Base-by-base conservation (phyloP, 495 filamentous ascomycete genomes). In the Bathelium albidoporum region DNA sequence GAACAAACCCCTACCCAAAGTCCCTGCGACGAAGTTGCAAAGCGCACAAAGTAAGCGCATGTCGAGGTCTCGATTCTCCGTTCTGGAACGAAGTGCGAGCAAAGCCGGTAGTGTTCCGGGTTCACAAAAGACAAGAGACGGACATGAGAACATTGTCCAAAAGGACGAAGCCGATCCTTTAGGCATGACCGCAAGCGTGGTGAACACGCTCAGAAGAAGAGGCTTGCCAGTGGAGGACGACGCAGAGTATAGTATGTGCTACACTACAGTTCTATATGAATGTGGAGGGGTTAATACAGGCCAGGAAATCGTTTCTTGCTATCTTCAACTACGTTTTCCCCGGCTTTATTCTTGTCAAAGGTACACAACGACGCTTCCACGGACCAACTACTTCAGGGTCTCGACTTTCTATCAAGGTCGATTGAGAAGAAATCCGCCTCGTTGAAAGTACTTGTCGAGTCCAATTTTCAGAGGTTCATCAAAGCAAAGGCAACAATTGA, bases 391-490 rank as follows among this genome's bases (percentile, higher is more conserved):
- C 79, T 94, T 20, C 77, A 83, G 28, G 94, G 94, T 2, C 82
- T 97, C 11, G 86, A 94, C 41, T 82, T 87, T 55, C 82, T 98
- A 2, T 91, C 90, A 4, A 81, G 80, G 59, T 96, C 92, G 0
- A 98, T 98, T 67, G 94, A 97, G 68, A 89, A 97, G 72, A 98
- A 98, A 71, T 96, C 91, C 0, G 94, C 91, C 0, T 95, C 91
- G 3, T 76, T 98, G 39, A 98, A 98, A 73, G 88, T 95, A 1
- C 81, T 98, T 2, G 94, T 98, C 28, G 94, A 98, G 74, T 90
- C 88, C 32, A 97, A 98, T 70, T 98, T 98, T 70, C 95, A 98
- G 75, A 87, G 91, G 34, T 98, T 98, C 74, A 93, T 98, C 34
- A 85, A 88, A 12, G 94, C 95, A 7, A 98, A 98, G 72, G 88